Evolutionary conservation across 306 rosid species (phyloP), one percentile per base, ranked within the genome.

Genomic region (Acacia confusa): DNA sequence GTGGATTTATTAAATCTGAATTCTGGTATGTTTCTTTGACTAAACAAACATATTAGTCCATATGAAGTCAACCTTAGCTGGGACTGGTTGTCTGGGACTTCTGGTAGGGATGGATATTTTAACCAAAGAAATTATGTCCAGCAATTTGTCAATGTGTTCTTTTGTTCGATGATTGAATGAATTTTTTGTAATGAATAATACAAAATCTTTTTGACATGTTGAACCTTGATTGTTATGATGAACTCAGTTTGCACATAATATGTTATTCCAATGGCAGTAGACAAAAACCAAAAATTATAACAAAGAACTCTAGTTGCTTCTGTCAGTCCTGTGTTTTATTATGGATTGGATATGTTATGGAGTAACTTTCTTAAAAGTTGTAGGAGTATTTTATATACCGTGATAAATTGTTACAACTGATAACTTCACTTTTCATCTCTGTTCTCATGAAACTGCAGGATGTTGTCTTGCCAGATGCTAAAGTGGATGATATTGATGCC

Each of bases 381-480:
- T 36, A 43, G 22, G 28, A 9, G 10, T 58, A 57, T 7, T 12
- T 53, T 55, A 12, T 55, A 13, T 12, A 57, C 67, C 9, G 47
- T 14, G 17, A 60, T 75, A 12, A 13, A 8, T 40, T 24, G 52
- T 75, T 20, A 40, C 3, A 6, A 20, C 13, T 22, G 15, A 41
- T 14, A 20, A 44, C 25, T 7, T 57, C 77, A 12, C 14, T 52
- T n/a, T 32, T 45, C 24, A 36, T 71, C 24, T 19, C 71, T 50
- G 36, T 57, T n/a, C 50, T 64, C 64, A 47, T 78, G 75, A 65
- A 75, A 60, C 79, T 58, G 83, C 87, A 90, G 90, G 85, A 82
- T 70, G 87, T 82, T 75, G 71, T 60, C 16, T 71, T 89, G 74
- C 92, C 91, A 20, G 75, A 60, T 16, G 74, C 44, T 69, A 87